Evolutionary conservation across 1,284 basidiomycete genomes (phyloP), one percentile per base, ranked within the genome.

Genomic region (Termitomyces sp.): DNA sequence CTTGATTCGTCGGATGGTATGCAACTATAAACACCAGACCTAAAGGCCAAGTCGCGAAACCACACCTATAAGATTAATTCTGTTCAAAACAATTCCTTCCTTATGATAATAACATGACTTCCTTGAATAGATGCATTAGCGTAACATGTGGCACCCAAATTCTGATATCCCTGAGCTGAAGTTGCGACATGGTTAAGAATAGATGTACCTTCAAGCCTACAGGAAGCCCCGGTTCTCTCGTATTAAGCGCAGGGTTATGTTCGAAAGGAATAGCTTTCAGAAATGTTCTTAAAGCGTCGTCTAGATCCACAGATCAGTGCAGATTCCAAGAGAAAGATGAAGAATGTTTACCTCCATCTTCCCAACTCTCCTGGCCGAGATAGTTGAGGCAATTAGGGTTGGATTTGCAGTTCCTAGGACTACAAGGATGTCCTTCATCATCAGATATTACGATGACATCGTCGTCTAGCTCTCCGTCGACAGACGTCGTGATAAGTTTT

Each of bases 121-220:
- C 88, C 89, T 73, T 97, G 94, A 41, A 96, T 76, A 60, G 90
- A 95, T 5, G 92, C 91, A 68, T 96, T 96, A 50, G 91, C 92
- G 61, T 94, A 95, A 65, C 92, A 94, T 3, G 94, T 96, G 12
- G 94, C 94, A 12, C 94, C 94, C 15, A 96, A 81, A 67, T 97
- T 97, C 86, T 93, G 61, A 2, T 21, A 49, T 55, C 12, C 36
- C 24, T 28, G 28, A 33, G 40, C 34, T 31, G 21, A 26, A 43
- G 39, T 43, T 28, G n/a, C 19, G 9, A 28, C 24, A 28, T 9
- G 28, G 17, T 39, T 19, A 30, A 34, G 28, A 21, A 31, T 24
- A 42, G 24, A 46, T 58, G 70, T 64, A 87, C 91, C 77, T 82
- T 87, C 54, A 96, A 71, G 19, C 94, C 93, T 17, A 94, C 86